A percentile compares a stretch with the other conserved stretches of the same genome.
These are phyloP conservation scores for Ceratocystis papillata DNA, from an alignment of 2,329 filamentous ascomycete genomes.

Conservation along the genomic window DNA sequence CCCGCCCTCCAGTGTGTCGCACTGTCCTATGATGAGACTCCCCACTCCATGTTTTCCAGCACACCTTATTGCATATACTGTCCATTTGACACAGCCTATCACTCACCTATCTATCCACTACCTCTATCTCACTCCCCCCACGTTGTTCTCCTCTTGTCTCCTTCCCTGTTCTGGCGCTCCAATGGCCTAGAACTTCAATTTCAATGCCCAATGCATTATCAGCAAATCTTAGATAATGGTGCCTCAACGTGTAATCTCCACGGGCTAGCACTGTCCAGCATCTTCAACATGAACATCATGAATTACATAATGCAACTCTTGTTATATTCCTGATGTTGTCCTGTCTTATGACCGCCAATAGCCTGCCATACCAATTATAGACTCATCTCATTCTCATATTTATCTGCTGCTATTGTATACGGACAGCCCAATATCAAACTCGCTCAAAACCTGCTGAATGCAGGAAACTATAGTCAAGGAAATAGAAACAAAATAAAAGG, in stretches of 20 bases:
- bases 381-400: neutral
- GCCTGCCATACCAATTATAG: neutral
- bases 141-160: no score
- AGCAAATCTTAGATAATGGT: no score
- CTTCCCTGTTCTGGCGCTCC: no score
- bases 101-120: no score
- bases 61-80: neutral
- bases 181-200: no score
- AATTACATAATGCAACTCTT: neutral
- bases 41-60: neutral
- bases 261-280: no score
- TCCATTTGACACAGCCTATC: no score
- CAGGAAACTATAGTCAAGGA: conserved; percentile 15
- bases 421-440: neutral
- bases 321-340: neutral
- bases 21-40: conserved; percentile 3
- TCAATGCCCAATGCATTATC: no score
- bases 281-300: no score
- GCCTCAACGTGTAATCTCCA: no score
- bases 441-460: neutral
- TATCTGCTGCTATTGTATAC: conserved; percentile 11
- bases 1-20: conserved; percentile 2
- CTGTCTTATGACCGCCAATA: neutral
- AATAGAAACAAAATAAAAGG: conserved; percentile 8
- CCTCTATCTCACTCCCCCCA: no score